Base-by-base conservation (phyloP, 306 rosid species). In the Cicer chorassanicum region DNA sequence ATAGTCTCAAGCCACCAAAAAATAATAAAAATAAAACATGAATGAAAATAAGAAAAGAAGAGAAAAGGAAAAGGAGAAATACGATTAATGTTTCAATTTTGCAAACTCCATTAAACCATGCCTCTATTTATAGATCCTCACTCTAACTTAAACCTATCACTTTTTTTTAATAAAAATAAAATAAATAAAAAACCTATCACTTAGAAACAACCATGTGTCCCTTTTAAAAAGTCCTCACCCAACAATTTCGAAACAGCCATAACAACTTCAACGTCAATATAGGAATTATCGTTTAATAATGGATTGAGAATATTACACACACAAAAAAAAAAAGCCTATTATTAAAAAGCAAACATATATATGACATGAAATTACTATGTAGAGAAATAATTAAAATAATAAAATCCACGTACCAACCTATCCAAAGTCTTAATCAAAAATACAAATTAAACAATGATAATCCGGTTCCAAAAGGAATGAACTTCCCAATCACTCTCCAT, bases 401-500 rank as follows among this genome's bases (percentile, higher is more conserved):
- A 7, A 78, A 78, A 9, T 59, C 44, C 13, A 18, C 44, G 13
- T 9, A 29, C 29, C 29, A 24, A 16, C 8, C 6, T 62, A 10
- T 4, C 29, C 81, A 77, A 76, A 76, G 46, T 75, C 13, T 72
- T 42, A 6, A 36, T 42, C 2, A 67, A 49, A 74, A 74, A 1
- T 43, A 45, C 34, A 46, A 70, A 29, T 64, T 70, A 43, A 76
- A 65, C 43, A 56, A 71, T 8, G 76, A 64, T 41, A 44, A 65
- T 2, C 79, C 85, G 0, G 62, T 59, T 82, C 82, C 85, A 1
- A 77, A 57, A 45, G 44, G 75, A 55, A 70, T 7, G 8, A 70
- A 70, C 29, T 55, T 38, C 19, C 15, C 14, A 76, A 70, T 14
- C 12, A 64, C 42, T 46, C 21, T 55, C 78, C 78, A 71, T 64